These are phyloP conservation scores for Tolypocladium ophioglossoides DNA, from an alignment of 2,329 filamentous ascomycete genomes.

Conservation along the genomic window DNA sequence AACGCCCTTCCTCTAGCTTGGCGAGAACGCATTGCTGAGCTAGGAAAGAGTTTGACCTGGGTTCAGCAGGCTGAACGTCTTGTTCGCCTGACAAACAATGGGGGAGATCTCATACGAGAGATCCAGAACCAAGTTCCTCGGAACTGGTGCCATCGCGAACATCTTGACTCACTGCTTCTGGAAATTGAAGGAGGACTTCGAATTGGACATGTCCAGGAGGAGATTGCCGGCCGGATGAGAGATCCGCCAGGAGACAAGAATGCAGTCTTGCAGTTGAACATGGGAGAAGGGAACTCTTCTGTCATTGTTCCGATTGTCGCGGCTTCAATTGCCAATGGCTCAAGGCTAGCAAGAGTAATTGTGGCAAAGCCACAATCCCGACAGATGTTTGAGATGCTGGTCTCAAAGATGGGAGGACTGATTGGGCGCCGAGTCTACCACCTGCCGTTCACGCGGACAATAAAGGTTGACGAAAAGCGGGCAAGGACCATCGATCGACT, in stretches of 20 bases:
- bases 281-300: slow-evolving; percentile 58
- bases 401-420: slow-evolving; percentile 43
- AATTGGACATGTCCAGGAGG: slow-evolving; percentile 46
- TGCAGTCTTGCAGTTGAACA: slow-evolving; percentile 52
- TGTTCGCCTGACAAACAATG: slow-evolving; percentile 8
- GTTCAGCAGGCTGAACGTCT: slow-evolving; percentile 30
- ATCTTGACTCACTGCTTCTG: slow-evolving; percentile 49
- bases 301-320: slow-evolving; percentile 56
- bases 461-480: slow-evolving; percentile 20
- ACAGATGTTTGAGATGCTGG: slow-evolving; percentile 48
- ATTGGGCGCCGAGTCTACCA: slow-evolving; percentile 13
- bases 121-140: slow-evolving; percentile 36
- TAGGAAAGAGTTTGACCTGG: slow-evolving; percentile 23
- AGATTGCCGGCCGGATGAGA: slow-evolving; percentile 46
- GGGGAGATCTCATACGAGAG: slow-evolving; percentile 24
- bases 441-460: slow-evolving; percentile 15
- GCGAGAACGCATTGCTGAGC: slow-evolving; percentile 21
- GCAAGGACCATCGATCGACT: slow-evolving; percentile 24
- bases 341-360: slow-evolving; percentile 41
- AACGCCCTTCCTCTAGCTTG: slow-evolving; percentile 10
- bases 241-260: slow-evolving; percentile 26
- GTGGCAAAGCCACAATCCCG: slow-evolving; percentile 45
- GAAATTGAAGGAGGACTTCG: slow-evolving; percentile 52
- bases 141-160: slow-evolving; percentile 38
- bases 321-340: slow-evolving; percentile 35